Conservation (phyloP, 768 basidiomycete genomes). For the Termitomyces heimii region DNA sequence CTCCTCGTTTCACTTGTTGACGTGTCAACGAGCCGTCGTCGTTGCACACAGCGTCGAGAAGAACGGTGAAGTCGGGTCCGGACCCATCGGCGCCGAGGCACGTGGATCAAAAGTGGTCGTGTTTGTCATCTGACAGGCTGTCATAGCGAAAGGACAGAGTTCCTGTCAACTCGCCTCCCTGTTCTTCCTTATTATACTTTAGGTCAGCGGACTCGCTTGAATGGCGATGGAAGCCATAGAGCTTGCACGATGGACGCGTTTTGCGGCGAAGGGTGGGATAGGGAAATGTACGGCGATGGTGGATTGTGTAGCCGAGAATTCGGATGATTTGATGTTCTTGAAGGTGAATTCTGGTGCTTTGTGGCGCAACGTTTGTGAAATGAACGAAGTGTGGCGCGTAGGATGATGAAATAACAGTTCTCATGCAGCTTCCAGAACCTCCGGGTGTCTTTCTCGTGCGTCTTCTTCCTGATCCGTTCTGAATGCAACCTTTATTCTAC, state of each 20-base stretch:
- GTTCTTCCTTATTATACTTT: background rate
- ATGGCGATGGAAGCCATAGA: constrained; percentile 59
- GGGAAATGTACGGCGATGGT: constrained; percentile 68
- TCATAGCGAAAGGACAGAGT: background rate
- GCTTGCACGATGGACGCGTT: constrained; percentile 76
- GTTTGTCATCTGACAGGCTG: background rate
- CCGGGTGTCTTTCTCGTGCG: constrained; percentile 60
- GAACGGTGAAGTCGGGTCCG: background rate
- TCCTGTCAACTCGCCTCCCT: background rate
- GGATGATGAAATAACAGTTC: constrained; percentile 76
- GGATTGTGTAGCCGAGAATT: constrained; percentile 70
- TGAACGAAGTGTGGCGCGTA: constrained; percentile 20
- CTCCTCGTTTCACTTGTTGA: background rate
- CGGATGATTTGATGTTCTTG: constrained; percentile 83
- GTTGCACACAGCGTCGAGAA: too few species aligned
- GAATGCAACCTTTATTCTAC: background rate
- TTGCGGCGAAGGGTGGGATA: constrained; percentile 82
- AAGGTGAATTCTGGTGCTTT: constrained; percentile 42
- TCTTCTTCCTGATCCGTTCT: constrained; percentile 7
- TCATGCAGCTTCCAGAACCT: constrained; percentile 59
- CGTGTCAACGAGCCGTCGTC: background rate
- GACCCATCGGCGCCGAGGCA: background rate
- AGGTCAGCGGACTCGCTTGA: background rate
- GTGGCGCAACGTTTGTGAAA: background rate
- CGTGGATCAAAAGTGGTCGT: background rate